These are phyloP conservation scores for Dendrocalamus latiflorus DNA, from an alignment of 202 grass and related monocot species.

Conservation along the genomic window DNA sequence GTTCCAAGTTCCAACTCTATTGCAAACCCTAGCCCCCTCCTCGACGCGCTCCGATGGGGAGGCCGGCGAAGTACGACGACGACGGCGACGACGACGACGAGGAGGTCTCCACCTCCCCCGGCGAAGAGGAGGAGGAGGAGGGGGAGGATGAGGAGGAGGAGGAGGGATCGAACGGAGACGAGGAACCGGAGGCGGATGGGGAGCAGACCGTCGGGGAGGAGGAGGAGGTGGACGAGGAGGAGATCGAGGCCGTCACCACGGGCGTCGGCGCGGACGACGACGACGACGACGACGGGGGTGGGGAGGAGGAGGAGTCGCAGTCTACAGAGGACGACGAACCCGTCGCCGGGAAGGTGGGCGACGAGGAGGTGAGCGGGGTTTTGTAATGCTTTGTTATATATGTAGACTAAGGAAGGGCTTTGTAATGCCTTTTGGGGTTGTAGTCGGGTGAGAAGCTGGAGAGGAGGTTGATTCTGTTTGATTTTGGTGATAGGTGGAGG, in stretches of 20 bases:
- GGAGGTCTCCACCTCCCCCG: conserved; percentile 23
- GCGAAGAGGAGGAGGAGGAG: conserved; percentile 2
- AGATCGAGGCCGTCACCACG: conserved; percentile 58
- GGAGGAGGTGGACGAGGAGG: conserved; percentile 63
- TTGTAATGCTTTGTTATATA: not conserved
- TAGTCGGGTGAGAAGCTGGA: not conserved
- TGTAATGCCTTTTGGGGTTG: not conserved
- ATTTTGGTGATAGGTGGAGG: not conserved
- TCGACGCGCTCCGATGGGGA: conserved; percentile 20
- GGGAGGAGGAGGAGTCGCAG: conserved; percentile 30
- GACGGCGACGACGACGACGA: conserved; percentile 22
- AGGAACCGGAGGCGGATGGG: conserved; percentile 32
- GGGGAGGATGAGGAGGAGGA: conserved; percentile 16
- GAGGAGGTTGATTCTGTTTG: not conserved
- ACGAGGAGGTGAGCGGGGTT: conserved; percentile 18
- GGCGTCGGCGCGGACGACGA: conserved; percentile 36
- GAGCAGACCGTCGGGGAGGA: not conserved
- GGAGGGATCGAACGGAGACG: not conserved
- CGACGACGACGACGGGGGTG: conserved; percentile 22
- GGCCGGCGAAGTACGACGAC: conserved; percentile 27
- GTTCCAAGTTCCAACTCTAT: not conserved
- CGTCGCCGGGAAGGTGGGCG: conserved; percentile 1
- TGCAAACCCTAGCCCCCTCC: not conserved
- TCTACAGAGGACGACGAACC: conserved; percentile 57
- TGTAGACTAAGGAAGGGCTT: too few relatives aligned